Evolutionary conservation across 2,329 filamentous ascomycete genomes (phyloP).

Genomic region (Trichoderma sp.): DNA sequence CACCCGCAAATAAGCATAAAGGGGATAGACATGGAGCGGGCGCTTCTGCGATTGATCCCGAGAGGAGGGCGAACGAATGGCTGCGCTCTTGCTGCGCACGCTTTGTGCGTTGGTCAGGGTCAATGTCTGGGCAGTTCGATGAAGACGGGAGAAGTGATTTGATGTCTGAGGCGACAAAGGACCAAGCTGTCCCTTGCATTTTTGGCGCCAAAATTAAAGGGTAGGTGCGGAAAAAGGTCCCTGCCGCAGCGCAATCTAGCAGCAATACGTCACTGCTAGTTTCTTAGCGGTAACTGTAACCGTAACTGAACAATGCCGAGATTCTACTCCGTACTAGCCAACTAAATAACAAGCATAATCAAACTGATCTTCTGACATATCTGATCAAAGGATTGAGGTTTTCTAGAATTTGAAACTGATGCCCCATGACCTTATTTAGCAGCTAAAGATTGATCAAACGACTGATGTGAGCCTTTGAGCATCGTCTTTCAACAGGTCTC

Average conservation of each 20-base stretch:
- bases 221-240: conserved; percentile 8
- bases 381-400: not conserved
- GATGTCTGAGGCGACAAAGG: conserved; percentile 5
- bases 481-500: not conserved
- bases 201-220: conserved; percentile 5
- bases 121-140: not conserved
- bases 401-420: not conserved
- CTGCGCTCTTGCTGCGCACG: conserved; percentile 6
- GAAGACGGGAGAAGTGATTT: not conserved
- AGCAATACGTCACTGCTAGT: not conserved
- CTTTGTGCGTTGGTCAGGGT: not conserved
- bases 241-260: not conserved
- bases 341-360: not conserved
- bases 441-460: not conserved
- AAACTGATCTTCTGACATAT: not conserved
- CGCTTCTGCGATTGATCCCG: not conserved
- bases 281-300: not conserved
- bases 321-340: not conserved
- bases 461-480: not conserved
- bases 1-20: not conserved
- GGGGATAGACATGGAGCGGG: not conserved
- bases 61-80: not conserved
- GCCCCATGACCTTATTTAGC: not conserved
- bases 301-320: not conserved
- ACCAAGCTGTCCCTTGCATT: conserved; percentile 6